Evolutionary conservation across 139 green algal genomes (phyloP).

Genomic region (Bryopsis sp.): DNA sequence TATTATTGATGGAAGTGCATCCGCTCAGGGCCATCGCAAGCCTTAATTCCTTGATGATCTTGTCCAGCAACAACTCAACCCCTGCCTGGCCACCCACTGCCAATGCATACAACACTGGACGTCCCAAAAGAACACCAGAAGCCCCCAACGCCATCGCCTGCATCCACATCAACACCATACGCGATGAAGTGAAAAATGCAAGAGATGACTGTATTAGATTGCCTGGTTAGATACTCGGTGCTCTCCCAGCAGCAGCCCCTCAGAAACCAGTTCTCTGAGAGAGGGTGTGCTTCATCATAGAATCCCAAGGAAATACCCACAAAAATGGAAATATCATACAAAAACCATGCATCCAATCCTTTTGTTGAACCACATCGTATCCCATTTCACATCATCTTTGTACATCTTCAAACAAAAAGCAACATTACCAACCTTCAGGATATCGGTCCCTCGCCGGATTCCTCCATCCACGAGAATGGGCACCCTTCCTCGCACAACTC

Average conservation of each 20-base stretch:
- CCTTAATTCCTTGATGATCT: constrained; percentile 48
- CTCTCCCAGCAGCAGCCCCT: no score
- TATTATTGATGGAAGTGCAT: constrained; percentile 31
- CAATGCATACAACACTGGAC: constrained; percentile 84
- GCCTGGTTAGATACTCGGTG: no score
- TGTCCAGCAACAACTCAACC: constrained; percentile 41
- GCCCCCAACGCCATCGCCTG: constrained; percentile 81
- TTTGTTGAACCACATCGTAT: no score
- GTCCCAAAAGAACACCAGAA: constrained; percentile 72
- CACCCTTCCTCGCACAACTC: constrained; percentile 49
- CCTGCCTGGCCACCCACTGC: constrained; percentile 62
- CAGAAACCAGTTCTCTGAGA: no score
- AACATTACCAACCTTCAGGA: constrained; percentile 61
- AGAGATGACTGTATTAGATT: no score
- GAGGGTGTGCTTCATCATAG: no score
- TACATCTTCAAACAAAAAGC: no score
- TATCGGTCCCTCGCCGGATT: constrained; percentile 81
- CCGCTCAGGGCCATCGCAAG: constrained; percentile 57
- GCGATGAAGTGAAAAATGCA: background rate
- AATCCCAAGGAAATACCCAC: no score
- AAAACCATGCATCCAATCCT: no score
- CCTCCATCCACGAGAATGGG: constrained; percentile 81
- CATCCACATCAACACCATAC: background rate
- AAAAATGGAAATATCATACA: no score
- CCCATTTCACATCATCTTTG: no score